Evolutionary conservation across 2,329 filamentous ascomycete genomes (phyloP), one percentile per base, ranked within the genome.

Genomic region (Neurospora crassa): DNA sequence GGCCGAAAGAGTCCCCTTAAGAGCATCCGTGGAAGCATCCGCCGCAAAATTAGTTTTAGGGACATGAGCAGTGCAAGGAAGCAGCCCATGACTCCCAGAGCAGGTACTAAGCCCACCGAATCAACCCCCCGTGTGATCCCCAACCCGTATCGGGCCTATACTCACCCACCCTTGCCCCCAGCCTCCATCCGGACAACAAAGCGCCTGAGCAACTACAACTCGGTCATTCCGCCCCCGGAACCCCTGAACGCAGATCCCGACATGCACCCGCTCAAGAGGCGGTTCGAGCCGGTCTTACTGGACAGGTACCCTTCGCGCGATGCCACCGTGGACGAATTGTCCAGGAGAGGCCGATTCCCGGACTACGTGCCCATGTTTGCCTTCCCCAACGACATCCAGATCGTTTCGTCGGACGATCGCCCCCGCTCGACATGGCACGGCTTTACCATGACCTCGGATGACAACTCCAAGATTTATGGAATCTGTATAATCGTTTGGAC

Each of bases 351-450:
- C 70, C 90, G 88, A 71, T 98, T 99, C 78, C 96, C 96, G 0
- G 96, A 99, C 79, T 99, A 97, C 78, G 93, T 99, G 20, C 96
- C 96, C 71, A 98, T 99, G 96, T 99, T 99, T 81, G 94, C 96
- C 70, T 99, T 98, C 77, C 96, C 96, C 67, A 97, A 98, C 81
- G 96, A 99, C 80, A 96, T 99, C 76, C 94, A 94, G 74, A 96
- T 99, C 69, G 93, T 98, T 11, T 97, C 96, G 1, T 94, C 94
- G 1, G 96, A 99, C 78, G 93, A 97, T 79, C 88, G 94, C 73
- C 96, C 96, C 0, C 88, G 94, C 73, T 95, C 96, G n/a, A 97
- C 94, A 34, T 99, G 96, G 96, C 96, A 99, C 81, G 96, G 96
- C 68, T 99, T 99, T 79, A 94, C 93, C 73, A 98, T 99, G 96